These are phyloP conservation scores for Pseudogymnoascus sp. DNA, from an alignment of 2,329 filamentous ascomycete genomes.

Conservation along the genomic window DNA sequence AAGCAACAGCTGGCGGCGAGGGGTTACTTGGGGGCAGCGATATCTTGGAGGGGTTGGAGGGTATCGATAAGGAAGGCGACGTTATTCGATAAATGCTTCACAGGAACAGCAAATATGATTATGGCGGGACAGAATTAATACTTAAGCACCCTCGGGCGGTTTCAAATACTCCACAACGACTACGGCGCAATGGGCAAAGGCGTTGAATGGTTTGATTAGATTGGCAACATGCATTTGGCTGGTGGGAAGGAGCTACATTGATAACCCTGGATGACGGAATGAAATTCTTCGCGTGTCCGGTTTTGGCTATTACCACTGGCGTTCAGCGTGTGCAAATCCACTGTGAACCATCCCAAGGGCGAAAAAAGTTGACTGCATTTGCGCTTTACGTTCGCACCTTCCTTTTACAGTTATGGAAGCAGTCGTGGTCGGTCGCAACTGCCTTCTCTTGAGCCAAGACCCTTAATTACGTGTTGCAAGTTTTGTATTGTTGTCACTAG, in stretches of 20 bases:
- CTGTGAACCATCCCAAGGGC: neutral
- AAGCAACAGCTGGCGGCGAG: constrained; percentile 42
- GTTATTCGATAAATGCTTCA: neutral
- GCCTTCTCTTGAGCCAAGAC: neutral
- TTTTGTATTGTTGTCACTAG: neutral
- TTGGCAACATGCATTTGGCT: neutral
- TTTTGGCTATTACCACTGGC: neutral
- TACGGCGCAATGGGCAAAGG: neutral
- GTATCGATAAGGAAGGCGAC: constrained; percentile 61
- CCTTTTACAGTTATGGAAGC: neutral
- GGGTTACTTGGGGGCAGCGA: constrained; percentile 72
- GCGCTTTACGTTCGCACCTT: neutral
- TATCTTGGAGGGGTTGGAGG: constrained; percentile 75
- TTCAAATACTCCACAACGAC: neutral
- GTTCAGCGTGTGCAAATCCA: neutral
- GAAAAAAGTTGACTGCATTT: neutral
- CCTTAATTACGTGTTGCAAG: too few relatives aligned
- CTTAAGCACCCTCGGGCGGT: neutral
- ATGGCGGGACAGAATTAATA: neutral
- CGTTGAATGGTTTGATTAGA: neutral
- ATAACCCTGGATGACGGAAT: neutral
- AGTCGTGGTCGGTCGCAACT: neutral
- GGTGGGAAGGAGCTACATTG: neutral
- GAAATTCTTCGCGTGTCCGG: neutral
- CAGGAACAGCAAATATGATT: neutral